A percentile compares a stretch with the other conserved stretches of the same genome.
phyloP scores from a whole-genome alignment of 2,329 filamentous ascomycete species.

The Colletotrichum cereale region DNA sequence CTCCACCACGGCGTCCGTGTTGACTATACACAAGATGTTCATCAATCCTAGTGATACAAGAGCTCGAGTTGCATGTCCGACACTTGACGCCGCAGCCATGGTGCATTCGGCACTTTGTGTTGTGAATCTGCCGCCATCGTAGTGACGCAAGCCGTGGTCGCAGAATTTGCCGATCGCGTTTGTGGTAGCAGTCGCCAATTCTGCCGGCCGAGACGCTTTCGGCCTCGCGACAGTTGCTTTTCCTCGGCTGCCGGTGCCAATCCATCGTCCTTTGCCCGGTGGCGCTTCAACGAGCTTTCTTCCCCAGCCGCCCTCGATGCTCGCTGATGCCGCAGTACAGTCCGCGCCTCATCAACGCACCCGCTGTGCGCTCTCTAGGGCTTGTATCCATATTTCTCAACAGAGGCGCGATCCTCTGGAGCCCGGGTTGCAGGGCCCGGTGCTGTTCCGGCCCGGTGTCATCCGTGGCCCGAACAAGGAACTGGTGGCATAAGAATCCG shows the following conservation, averaged over 20 bases:
- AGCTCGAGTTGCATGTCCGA: constrained; percentile 15
- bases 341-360: not conserved
- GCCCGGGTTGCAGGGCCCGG: not conserved
- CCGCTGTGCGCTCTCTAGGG: not conserved
- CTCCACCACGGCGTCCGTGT: constrained; percentile 6
- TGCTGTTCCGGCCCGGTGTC: not conserved
- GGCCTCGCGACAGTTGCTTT: not conserved
- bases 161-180: constrained; percentile 2
- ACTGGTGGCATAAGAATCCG: not conserved
- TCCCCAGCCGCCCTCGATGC: not conserved
- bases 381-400: not conserved
- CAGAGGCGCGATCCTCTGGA: not conserved
- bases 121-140: not conserved
- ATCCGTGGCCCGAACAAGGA: not conserved
- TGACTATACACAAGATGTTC: not conserved
- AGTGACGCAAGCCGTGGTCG: constrained; percentile 2
- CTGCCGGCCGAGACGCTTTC: not conserved
- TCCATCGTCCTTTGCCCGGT: not conserved
- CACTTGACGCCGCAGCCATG: constrained; percentile 20
- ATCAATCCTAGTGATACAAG: not conserved
- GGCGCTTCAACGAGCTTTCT: not conserved
- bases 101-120: not conserved
- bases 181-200: not conserved
- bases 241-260: not conserved
- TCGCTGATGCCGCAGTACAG: not conserved